phyloP scores from a whole-genome alignment of 2,329 filamentous ascomycete genomes.

The Chaetothyriales sp. region DNA sequence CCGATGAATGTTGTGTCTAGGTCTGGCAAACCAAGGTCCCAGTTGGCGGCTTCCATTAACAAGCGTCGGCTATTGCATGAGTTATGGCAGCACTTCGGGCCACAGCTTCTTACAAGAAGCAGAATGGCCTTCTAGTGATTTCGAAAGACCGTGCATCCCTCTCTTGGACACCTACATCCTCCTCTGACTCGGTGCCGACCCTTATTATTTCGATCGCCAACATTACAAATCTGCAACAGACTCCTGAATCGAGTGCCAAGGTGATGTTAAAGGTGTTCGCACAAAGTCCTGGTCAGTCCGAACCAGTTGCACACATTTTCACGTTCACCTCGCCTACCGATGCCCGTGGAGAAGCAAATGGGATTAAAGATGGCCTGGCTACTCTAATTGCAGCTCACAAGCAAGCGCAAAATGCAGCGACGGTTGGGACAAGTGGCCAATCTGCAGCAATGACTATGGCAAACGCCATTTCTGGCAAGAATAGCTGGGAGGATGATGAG shows the following conservation, averaged over 20 bases:
- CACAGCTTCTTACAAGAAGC: slow-evolving; percentile 79
- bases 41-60: not conserved
- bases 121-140: slow-evolving; percentile 70
- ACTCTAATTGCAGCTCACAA: slow-evolving; percentile 59
- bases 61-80: not conserved
- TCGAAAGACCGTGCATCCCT: slow-evolving; percentile 58
- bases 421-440: slow-evolving; percentile 22
- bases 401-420: slow-evolving; percentile 27
- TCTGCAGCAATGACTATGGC: slow-evolving; percentile 67
- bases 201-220: slow-evolving; percentile 57
- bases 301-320: slow-evolving; percentile 64
- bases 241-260: slow-evolving; percentile 71
- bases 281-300: slow-evolving; percentile 43
- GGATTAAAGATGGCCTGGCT: slow-evolving; percentile 68
- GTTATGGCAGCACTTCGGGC: slow-evolving; percentile 47
- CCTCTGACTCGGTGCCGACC: slow-evolving; percentile 44
- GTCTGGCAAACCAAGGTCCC: not conserved
- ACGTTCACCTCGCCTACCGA: slow-evolving; percentile 66
- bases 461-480: slow-evolving; percentile 44
- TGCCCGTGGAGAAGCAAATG: slow-evolving; percentile 69
- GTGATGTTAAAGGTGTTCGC: slow-evolving; percentile 89
- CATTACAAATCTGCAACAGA: slow-evolving; percentile 91
- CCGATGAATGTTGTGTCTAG: not conserved
- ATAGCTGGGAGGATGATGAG: slow-evolving; percentile 61
- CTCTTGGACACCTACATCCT: slow-evolving; percentile 61